Percentiles rank a stretch among this genome's conserved stretches.
These are phyloP conservation scores for Stevia rebaudiana DNA, from an alignment of 140 eudicot species.

Conservation along the genomic window DNA sequence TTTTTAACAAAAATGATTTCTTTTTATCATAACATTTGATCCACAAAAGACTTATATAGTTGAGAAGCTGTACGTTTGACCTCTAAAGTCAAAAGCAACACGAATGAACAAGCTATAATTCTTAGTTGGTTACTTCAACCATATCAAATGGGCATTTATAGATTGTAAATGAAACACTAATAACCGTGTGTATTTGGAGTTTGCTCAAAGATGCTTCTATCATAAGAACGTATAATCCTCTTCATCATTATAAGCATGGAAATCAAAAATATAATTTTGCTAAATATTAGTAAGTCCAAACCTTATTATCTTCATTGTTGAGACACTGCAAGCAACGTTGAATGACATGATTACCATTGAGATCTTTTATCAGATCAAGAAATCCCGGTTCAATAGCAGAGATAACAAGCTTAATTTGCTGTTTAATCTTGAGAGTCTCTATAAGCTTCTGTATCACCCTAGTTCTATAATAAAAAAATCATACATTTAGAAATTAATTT, in stretches of 20 bases:
- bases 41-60: background rate
- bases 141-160: no score
- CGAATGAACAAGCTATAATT: background rate
- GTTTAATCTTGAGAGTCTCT: slow-evolving; percentile 57
- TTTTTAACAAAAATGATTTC: background rate
- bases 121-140: slow-evolving; percentile 7
- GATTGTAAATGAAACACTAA: background rate
- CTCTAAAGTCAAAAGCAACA: slow-evolving; percentile 13
- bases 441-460: slow-evolving; percentile 73
- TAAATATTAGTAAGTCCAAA: slow-evolving; percentile 10
- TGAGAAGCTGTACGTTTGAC: background rate
- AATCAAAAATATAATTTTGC: background rate
- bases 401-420: slow-evolving; percentile 53
- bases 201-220: background rate
- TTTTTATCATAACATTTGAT: background rate
- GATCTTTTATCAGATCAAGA: slow-evolving; percentile 58
- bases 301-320: slow-evolving; percentile 63
- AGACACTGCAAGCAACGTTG: slow-evolving; percentile 74
- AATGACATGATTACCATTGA: slow-evolving; percentile 79
- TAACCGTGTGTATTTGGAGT: background rate
- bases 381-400: slow-evolving; percentile 68
- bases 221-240: background rate
- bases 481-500: background rate
- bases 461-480: slow-evolving; percentile 36
- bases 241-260: background rate